Evolutionary conservation across 768 basidiomycete genomes (phyloP).

Genomic region (Naematelia aurantialba): DNA sequence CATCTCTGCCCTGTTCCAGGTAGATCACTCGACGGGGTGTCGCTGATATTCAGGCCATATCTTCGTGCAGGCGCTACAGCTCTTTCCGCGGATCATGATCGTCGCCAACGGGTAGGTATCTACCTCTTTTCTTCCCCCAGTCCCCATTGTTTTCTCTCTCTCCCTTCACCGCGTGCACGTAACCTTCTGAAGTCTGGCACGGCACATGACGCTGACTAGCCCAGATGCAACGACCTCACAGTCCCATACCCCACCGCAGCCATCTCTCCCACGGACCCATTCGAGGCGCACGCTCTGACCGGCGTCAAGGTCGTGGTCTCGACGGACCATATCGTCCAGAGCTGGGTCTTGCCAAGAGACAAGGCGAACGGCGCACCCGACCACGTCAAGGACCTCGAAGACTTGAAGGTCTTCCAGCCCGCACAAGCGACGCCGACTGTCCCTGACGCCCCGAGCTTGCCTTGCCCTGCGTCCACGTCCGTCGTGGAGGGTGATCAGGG

Average conservation of each 20-base stretch:
- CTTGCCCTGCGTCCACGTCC: no score
- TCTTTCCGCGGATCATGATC: constrained; percentile 39
- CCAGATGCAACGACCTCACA: constrained; percentile 35
- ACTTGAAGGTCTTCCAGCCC: background rate
- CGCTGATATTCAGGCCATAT: no score
- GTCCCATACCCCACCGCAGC: constrained; percentile 43
- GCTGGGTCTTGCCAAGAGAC: constrained; percentile 6
- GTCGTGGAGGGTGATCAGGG: no score
- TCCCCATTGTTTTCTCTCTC: background rate
- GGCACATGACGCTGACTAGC: background rate
- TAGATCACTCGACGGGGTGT: background rate
- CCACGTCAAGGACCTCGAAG: background rate
- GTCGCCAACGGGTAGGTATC: constrained; percentile 45
- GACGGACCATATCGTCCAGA: constrained; percentile 26
- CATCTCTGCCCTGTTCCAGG: background rate
- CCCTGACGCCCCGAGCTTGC: no score
- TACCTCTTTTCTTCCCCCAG: background rate
- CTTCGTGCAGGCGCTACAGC: constrained; percentile 40
- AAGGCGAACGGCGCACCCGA: constrained; percentile 6
- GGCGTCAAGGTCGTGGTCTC: constrained; percentile 21
- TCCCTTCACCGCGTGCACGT: background rate
- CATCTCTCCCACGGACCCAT: constrained; percentile 36
- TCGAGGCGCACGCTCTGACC: constrained; percentile 8
- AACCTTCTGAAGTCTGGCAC: no score
- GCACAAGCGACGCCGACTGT: background rate